Conservation (phyloP, 2,329 filamentous ascomycete species). For the Colletotrichum sp. region DNA sequence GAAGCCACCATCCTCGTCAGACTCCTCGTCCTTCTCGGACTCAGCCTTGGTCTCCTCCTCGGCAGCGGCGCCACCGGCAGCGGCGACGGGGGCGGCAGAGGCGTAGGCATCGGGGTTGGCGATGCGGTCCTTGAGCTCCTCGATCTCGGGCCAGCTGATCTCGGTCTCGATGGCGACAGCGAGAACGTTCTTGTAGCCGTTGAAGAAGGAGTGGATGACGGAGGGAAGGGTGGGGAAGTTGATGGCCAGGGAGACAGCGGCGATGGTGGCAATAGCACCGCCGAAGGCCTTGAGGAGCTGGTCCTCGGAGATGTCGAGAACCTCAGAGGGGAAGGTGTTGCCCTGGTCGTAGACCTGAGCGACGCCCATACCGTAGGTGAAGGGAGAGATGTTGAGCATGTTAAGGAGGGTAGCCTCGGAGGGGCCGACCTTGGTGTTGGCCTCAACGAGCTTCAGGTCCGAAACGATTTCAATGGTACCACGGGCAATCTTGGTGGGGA, state of each 20-base stretch:
- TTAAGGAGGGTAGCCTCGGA: conserved; percentile 99
- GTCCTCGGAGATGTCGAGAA: conserved; percentile 93
- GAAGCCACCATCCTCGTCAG: conserved; percentile 73
- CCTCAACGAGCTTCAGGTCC: conserved; percentile 97
- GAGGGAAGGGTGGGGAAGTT: conserved; percentile 97
- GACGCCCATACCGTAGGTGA: conserved; percentile 99
- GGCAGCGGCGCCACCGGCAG: conserved; percentile 59
- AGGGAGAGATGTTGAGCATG: conserved; percentile 99
- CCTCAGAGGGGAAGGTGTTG: conserved; percentile 84
- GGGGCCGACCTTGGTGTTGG: conserved; percentile 91
- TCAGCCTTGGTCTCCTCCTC: conserved; percentile 69
- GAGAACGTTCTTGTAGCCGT: conserved; percentile 96
- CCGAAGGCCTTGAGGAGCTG: conserved; percentile 88
- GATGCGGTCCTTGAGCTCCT: conserved; percentile 99
- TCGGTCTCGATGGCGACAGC: conserved; percentile 90
- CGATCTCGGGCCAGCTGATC: conserved; percentile 92
- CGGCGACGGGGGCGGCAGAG: conserved; percentile 72
- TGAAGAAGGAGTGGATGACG: conserved; percentile 95
- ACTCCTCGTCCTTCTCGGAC: conserved; percentile 73
- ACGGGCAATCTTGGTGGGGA: conserved; percentile 99
- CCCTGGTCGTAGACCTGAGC: conserved; percentile 97
- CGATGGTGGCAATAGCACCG: conserved; percentile 84
- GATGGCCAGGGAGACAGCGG: conserved; percentile 87
- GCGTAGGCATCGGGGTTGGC: conserved; percentile 98
- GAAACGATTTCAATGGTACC: conserved; percentile 99